Evolutionary conservation across 306 rosid genomes (phyloP).

Genomic region (Mimosa bimucronata): DNA sequence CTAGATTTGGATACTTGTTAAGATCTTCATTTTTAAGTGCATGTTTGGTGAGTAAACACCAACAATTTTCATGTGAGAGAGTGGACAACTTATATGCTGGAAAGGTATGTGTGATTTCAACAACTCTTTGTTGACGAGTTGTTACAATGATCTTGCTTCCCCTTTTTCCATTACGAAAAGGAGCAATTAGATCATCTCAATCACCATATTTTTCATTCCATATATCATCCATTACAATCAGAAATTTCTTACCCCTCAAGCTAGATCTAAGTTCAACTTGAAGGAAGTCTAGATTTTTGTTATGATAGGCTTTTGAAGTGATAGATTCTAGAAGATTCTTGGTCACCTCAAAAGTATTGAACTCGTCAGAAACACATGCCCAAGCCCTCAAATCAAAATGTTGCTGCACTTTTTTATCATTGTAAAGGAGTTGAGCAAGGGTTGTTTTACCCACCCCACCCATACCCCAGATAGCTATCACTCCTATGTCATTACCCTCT

Average conservation of each 20-base stretch:
- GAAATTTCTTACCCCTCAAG: conserved; percentile 39
- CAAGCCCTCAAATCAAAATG: too few relatives aligned
- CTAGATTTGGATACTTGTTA: conserved; percentile 5
- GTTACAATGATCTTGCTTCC: conserved; percentile 57
- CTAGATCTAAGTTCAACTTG: conserved; percentile 37
- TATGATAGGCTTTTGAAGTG: too few relatives aligned
- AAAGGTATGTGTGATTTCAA: conserved; percentile 41
- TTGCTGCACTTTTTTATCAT: too few relatives aligned
- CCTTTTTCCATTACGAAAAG: conserved; percentile 32
- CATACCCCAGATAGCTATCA: too few relatives aligned
- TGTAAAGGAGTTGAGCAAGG: too few relatives aligned
- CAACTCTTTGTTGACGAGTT: conserved; percentile 46
- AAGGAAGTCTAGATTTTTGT: too few relatives aligned
- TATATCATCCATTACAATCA: conserved; percentile 55
- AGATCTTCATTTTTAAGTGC: conserved; percentile 36
- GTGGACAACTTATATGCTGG: conserved; percentile 33
- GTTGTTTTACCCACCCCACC: too few relatives aligned
- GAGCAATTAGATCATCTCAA: conserved; percentile 46
- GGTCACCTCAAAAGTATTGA: too few relatives aligned
- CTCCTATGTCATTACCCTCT: too few relatives aligned
- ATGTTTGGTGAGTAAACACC: conserved; percentile 47
- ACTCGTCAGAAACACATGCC: too few relatives aligned
- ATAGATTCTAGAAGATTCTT: too few relatives aligned
- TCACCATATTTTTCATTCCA: conserved; percentile 50
- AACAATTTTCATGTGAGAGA: conserved; percentile 42